These are phyloP conservation scores for Bimuria novae-zelandiae DNA, from an alignment of 2,329 filamentous ascomycete species.

Conservation along the genomic window DNA sequence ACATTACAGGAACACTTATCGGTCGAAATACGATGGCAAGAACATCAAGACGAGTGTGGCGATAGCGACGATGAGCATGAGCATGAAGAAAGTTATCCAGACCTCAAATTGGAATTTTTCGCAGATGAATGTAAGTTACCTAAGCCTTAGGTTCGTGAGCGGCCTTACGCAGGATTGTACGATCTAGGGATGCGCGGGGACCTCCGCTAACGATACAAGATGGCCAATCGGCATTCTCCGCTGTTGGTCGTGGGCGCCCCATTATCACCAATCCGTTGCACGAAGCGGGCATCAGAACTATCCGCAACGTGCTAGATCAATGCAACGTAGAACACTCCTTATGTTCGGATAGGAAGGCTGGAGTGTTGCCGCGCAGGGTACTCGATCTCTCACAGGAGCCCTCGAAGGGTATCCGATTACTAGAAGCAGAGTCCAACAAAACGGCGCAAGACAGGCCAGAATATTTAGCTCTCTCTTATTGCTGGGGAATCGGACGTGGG, in stretches of 20 bases:
- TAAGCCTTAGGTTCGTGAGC: background rate
- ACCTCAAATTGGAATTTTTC: slow-evolving; percentile 44
- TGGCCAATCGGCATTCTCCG: slow-evolving; percentile 40
- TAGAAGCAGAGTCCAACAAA: slow-evolving; percentile 32
- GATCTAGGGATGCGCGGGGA: background rate
- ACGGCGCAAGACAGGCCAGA: slow-evolving; percentile 31
- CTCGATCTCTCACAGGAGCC: slow-evolving; percentile 34
- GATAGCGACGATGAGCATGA: slow-evolving; percentile 28
- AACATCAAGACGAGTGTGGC: slow-evolving; percentile 21
- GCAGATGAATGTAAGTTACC: slow-evolving; percentile 39
- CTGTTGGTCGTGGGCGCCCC: slow-evolving; percentile 39
- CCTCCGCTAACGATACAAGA: slow-evolving; percentile 29
- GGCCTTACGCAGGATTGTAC: too few species aligned
- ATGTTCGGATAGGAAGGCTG: slow-evolving; percentile 30
- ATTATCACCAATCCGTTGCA: slow-evolving; percentile 37
- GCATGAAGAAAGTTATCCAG: slow-evolving; percentile 31
- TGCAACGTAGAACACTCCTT: slow-evolving; percentile 38
- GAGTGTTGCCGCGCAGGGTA: slow-evolving; percentile 35
- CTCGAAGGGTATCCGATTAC: slow-evolving; percentile 35
- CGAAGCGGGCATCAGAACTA: slow-evolving; percentile 31
- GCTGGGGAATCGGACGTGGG: slow-evolving; percentile 35
- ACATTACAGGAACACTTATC: slow-evolving; percentile 40
- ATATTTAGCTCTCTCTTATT: slow-evolving; percentile 38
- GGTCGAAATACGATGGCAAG: slow-evolving; percentile 40
- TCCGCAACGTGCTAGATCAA: slow-evolving; percentile 32